Evolutionary conservation across 148 eudicot genomes (phyloP).

Genomic region (Talinum fruticosum): DNA sequence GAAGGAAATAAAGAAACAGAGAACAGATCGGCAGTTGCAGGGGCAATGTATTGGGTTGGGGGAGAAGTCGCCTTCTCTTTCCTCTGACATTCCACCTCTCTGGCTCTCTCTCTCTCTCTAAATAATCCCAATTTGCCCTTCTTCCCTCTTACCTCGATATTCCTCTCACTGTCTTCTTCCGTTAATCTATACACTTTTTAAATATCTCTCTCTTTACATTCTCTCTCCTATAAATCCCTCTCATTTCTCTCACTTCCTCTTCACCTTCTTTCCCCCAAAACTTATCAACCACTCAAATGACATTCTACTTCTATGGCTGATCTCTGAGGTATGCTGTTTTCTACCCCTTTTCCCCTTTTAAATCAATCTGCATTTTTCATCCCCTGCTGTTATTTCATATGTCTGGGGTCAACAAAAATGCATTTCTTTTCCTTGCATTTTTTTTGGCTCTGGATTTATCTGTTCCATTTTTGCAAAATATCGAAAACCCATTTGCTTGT

Average conservation of each 20-base stretch:
- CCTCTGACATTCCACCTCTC: constrained; percentile 64
- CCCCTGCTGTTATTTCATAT: background rate
- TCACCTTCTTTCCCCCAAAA: background rate
- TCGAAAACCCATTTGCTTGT: constrained; percentile 20
- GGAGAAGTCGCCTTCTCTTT: constrained; percentile 52
- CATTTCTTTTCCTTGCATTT: background rate
- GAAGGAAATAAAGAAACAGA: background rate
- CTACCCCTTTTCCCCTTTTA: background rate
- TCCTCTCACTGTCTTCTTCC: background rate
- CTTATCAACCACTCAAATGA: constrained; percentile 1
- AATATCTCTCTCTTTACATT: background rate
- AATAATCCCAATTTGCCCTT: constrained; percentile 20
- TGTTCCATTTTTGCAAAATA: background rate
- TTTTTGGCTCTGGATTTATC: background rate
- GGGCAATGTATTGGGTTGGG: constrained; percentile 29
- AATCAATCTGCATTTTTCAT: background rate
- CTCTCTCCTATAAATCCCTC: constrained; percentile 27
- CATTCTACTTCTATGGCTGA: constrained; percentile 19
- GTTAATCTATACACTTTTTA: background rate
- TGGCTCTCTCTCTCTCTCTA: background rate
- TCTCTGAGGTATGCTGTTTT: constrained; percentile 36
- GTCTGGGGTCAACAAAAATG: constrained; percentile 5
- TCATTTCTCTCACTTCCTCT: constrained; percentile 23
- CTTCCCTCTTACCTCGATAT: background rate
- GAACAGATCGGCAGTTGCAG: constrained; percentile 24